phyloP scores from a whole-genome alignment of 1,284 basidiomycete species.

The Leccinum solheimii region DNA sequence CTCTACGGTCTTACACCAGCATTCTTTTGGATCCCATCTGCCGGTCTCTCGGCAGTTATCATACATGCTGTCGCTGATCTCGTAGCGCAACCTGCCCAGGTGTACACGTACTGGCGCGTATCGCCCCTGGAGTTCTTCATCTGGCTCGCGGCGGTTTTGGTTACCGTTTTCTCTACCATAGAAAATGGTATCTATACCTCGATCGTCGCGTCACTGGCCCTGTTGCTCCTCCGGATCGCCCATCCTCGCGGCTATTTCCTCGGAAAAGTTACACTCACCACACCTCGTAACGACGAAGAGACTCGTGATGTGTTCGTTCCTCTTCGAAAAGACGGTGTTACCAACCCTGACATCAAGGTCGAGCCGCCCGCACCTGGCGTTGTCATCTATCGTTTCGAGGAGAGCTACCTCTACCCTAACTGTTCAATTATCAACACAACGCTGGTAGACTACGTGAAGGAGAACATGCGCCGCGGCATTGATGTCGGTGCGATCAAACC shows the following conservation, averaged over 20 bases:
- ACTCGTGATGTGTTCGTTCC: conserved; percentile 86
- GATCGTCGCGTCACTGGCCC: conserved; percentile 74
- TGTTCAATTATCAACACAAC: conserved; percentile 76
- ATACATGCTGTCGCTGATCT: conserved; percentile 95
- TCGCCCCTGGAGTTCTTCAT: conserved; percentile 94
- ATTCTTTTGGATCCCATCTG: conserved; percentile 85
- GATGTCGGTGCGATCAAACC: conserved; percentile 65
- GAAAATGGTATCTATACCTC: conserved; percentile 97
- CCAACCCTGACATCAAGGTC: conserved; percentile 74
- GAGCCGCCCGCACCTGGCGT: conserved; percentile 85
- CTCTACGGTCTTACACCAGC: conserved; percentile 91
- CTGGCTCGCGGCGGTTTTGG: conserved; percentile 85
- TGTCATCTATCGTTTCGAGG: conserved; percentile 91
- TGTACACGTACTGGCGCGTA: conserved; percentile 93
- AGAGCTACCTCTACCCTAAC: conserved; percentile 94
- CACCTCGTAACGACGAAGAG: conserved; percentile 34
- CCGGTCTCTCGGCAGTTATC: conserved; percentile 87
- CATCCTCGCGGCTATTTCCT: conserved; percentile 91
- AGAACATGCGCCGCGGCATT: conserved; percentile 72
- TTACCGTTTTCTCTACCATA: conserved; percentile 86
- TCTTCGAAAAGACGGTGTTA: conserved; percentile 60
- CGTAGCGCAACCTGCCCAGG: conserved; percentile 83
- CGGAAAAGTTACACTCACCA: conserved; percentile 62
- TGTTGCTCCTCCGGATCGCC: conserved; percentile 89
- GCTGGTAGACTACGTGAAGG: conserved; percentile 82